Conservation (phyloP, 176 grass and related monocot species). For the sorghum (Sorghum bicolor) region DNA sequence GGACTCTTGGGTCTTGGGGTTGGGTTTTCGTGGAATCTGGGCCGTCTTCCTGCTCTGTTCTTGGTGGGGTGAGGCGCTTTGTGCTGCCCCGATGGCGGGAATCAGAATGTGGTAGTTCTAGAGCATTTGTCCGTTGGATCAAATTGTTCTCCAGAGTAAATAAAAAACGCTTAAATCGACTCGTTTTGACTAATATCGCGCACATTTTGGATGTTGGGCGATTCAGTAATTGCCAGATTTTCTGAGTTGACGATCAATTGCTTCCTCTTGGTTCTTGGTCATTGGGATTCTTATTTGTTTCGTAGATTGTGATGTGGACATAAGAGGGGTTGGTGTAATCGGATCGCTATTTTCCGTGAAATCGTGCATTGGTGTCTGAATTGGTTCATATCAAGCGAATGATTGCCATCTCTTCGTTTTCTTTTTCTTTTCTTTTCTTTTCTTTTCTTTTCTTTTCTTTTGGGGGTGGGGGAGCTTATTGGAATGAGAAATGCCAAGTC, state of each 20-base stretch:
- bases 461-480: background rate
- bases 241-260: background rate
- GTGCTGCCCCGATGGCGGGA: background rate
- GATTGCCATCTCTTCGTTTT: constrained; percentile 1
- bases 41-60: background rate
- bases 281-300: constrained; percentile 1
- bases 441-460: background rate
- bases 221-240: background rate
- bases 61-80: background rate
- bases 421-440: background rate
- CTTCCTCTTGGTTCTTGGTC: background rate
- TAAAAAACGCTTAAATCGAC: background rate
- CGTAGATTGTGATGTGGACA: background rate
- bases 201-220: background rate
- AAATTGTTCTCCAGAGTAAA: background rate
- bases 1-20: constrained; percentile 23
- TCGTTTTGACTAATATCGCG: constrained; percentile 3
- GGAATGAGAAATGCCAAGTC: background rate
- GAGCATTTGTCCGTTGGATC: constrained; percentile 27
- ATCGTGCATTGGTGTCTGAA: background rate
- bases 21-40: constrained; percentile 30
- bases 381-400: background rate
- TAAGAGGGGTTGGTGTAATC: background rate
- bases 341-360: constrained; percentile 2
- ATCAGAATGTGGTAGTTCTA: constrained; percentile 8